Percentiles rank a stretch among this genome's conserved stretches.
These are phyloP conservation scores for Crithidia sp. DNA, from an alignment of 208 protist genomes.

Conservation along the genomic window DNA sequence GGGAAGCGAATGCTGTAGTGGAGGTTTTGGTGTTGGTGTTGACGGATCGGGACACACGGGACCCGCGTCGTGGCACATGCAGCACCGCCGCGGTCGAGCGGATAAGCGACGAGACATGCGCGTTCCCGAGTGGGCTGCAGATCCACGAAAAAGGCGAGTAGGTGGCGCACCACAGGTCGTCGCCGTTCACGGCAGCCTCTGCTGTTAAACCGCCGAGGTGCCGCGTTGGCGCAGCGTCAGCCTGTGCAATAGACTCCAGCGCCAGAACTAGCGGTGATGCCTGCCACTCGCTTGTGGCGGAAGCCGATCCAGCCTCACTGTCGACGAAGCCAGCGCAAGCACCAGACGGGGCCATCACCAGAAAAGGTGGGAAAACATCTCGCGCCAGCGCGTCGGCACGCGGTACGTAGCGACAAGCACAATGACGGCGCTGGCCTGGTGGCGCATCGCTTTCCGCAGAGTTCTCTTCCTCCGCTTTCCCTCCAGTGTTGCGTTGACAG, in stretches of 20 bases:
- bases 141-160: conserved; percentile 47
- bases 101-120: conserved; percentile 9
- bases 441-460: neutral
- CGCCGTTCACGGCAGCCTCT: too few species aligned
- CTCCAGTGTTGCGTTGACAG: neutral
- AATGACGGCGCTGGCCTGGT: neutral
- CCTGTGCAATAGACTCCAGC: conserved; percentile 9
- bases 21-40: neutral
- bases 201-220: too few species aligned
- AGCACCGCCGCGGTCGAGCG: conserved; percentile 2
- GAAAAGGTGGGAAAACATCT: conserved; percentile 26
- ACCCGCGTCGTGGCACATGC: neutral
- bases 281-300: conserved; percentile 16
- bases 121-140: conserved; percentile 33
- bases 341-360: conserved; percentile 20
- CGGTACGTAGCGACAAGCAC: conserved; percentile 4
- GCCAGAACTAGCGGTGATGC: conserved; percentile 19
- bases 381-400: conserved; percentile 12
- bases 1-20: neutral
- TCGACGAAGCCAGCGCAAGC: conserved; percentile 25
- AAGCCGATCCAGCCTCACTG: conserved; percentile 15
- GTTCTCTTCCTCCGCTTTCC: neutral
- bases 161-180: conserved; percentile 17
- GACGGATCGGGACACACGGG: neutral
- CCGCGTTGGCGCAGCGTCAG: neutral